Evolutionary conservation across 352 stramenopile genomes (phyloP), one percentile per base, ranked within the genome.

Genomic region (Globisporangium megalacanthum): DNA sequence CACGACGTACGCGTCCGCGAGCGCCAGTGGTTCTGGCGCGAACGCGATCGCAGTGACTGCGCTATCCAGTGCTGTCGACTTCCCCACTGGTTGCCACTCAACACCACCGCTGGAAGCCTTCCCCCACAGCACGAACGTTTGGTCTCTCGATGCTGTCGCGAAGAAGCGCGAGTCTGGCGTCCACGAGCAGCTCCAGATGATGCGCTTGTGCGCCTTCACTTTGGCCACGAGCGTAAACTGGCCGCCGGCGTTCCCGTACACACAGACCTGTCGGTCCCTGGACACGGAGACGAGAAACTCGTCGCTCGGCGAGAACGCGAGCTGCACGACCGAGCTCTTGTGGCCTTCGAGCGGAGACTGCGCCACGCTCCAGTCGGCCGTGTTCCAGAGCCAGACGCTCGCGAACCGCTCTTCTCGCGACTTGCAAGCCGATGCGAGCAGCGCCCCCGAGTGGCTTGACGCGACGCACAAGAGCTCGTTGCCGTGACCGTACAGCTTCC

Each of bases 101-200:
- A 14, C 25, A 22, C 9, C 36, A 7, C 41, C 22, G 0, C 22
- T 25, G 22, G n/a, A 42, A 22, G 8, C 14, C 44, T 58, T 53
- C 0, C 50, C 58, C 80, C 80, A 93, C 13, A 93, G 19, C 1
- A 73, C 75, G 31, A 91, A 57, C 0, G 73, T 81, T 46, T 91
- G 79, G 48, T 93, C 83, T 54, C 83, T 65, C 0, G 83, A 86
- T 3, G 77, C 83, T 1, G 86, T 75, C 9, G 48, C 77, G 49
- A 93, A 85, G 22, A 83, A 45, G 6, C 44, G 52, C 13, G 78
- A 84, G 60, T 90, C 73, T 4, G 79, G 75, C 4, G 79, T 60
- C 83, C 83, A 93, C 17, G 76, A 77, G 45, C 80, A 91, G 54
- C 71, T 88, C 83, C 83, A 93, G 46, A 93, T 86, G 39, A 90